Evolutionary conservation across 768 basidiomycete genomes (phyloP), one percentile per base, ranked within the genome.

Genomic region (Clitopilus hobsonii): DNA sequence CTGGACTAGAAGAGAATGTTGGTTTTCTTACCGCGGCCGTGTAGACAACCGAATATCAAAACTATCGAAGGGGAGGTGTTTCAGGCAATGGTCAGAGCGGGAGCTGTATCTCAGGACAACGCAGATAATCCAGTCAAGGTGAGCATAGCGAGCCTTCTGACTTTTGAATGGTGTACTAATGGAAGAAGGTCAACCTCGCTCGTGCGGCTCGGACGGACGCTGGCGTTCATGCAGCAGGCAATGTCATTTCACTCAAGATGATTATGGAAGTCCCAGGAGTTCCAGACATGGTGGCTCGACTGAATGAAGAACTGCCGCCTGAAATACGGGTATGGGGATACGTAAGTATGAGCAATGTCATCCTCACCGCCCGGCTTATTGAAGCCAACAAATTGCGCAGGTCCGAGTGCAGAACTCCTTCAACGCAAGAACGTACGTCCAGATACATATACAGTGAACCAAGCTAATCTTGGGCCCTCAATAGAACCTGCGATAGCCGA

Each of bases 141-240:
- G 54, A 53, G 65, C 56, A 11, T 18, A 16, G 10, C 6, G 6
- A 1, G 53, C 25, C 23, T n/a, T 27, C 32, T 1, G 30, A n/a
- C 49, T 27, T 27, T 13, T 29, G 4, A 27, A 14, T 24, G 23
- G 1, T 10, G 25, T 11, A 27, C 49, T 16, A 5, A 51, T 20
- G 8, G 11, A 13, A 2, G 27, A 63, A 95, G 91, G 91, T 96
- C 51, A 80, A 77, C 49, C 81, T 98, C 11, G 85, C 83, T 20
- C 84, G 97, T 26, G 93, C 96, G 6, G 97, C 97, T 18, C 79
- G 97, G 7, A 99, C 97, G 1, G 97, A 99, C 68, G 91, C 95
- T 1, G 97, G 97, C 23, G 97, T 99, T 6, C 95, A 97, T 66
- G 97, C 97, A 11, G 94, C 94, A 22, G 91, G 95, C 8, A 99